phyloP scores from a whole-genome alignment of 148 eudicot species.

The Rhododendron ovatum region DNA sequence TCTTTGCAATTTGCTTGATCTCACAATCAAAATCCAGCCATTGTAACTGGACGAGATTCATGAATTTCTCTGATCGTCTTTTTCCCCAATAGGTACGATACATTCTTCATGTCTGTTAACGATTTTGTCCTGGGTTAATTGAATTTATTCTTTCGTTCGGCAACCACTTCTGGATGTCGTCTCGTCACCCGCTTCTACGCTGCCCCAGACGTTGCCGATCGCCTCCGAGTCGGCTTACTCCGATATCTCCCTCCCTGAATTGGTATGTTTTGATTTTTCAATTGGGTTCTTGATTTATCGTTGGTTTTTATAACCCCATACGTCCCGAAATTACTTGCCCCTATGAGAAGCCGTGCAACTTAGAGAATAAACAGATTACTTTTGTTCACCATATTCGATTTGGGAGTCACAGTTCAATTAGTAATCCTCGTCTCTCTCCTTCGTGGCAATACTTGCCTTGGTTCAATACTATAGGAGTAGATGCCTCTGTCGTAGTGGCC shows the following conservation, averaged over 20 bases:
- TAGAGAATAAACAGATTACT: too few species aligned
- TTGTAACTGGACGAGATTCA: neutral
- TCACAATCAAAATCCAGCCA: neutral
- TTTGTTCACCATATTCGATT: neutral
- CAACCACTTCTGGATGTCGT: too few species aligned
- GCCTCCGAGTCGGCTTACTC: too few species aligned
- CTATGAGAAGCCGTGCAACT: too few species aligned
- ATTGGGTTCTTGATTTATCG: too few species aligned
- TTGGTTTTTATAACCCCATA: too few species aligned
- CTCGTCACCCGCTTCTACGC: too few species aligned
- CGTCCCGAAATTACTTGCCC: too few species aligned
- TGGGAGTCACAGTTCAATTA: neutral
- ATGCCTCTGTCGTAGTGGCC: neutral
- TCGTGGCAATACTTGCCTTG: neutral
- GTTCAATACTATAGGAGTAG: neutral
- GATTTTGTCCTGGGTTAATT: neutral
- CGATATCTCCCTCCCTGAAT: too few species aligned
- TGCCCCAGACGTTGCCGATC: too few species aligned
- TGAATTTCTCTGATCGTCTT: neutral
- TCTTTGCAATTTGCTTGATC: neutral
- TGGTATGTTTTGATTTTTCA: too few species aligned
- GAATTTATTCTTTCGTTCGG: neutral
- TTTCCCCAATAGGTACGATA: neutral
- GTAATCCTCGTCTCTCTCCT: neutral
- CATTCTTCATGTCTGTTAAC: neutral